Conservation (phyloP, 768 basidiomycete genomes). For the Aureoboletus auriporus region DNA sequence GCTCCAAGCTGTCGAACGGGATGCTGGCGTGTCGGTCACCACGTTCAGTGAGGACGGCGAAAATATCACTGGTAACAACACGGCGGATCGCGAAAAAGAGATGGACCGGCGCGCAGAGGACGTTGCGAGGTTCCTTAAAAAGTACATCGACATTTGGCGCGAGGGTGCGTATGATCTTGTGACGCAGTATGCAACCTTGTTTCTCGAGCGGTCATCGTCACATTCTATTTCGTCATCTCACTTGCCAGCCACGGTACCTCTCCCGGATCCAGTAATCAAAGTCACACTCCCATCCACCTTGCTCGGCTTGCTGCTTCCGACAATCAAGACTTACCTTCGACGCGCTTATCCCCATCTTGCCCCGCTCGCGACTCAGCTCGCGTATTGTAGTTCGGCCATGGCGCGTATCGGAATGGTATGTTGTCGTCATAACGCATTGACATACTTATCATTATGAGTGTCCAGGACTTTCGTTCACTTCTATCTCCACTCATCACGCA, state of each 20-base stretch:
- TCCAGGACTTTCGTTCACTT: slow-evolving; percentile 61
- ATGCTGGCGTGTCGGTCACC: slow-evolving; percentile 34
- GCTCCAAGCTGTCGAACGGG: slow-evolving; percentile 49
- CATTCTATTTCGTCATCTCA: slow-evolving; percentile 16
- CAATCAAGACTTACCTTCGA: slow-evolving; percentile 59
- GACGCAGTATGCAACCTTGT: slow-evolving; percentile 86
- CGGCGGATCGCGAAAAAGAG: slow-evolving; percentile 35
- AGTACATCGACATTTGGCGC: slow-evolving; percentile 86
- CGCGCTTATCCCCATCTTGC: slow-evolving; percentile 58
- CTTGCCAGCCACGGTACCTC: slow-evolving; percentile 17
- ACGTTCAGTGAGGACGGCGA: slow-evolving; percentile 8
- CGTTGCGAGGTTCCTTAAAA: slow-evolving; percentile 72
- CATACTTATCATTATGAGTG: background rate
- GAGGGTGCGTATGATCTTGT: slow-evolving; percentile 92
- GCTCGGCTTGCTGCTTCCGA: slow-evolving; percentile 56
- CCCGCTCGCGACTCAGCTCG: slow-evolving; percentile 89
- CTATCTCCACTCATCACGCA: slow-evolving; percentile 62
- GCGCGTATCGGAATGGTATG: slow-evolving; percentile 78
- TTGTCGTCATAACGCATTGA: background rate
- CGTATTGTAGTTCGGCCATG: slow-evolving; percentile 91
- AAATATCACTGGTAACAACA: slow-evolving; percentile 15
- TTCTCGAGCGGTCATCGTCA: slow-evolving; percentile 62
- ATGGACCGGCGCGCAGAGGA: slow-evolving; percentile 67
- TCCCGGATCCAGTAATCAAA: slow-evolving; percentile 25
- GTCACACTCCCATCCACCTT: slow-evolving; percentile 29